Base-by-base conservation (phyloP, 1,284 basidiomycete genomes). In the Rhodotorula sp. region DNA sequence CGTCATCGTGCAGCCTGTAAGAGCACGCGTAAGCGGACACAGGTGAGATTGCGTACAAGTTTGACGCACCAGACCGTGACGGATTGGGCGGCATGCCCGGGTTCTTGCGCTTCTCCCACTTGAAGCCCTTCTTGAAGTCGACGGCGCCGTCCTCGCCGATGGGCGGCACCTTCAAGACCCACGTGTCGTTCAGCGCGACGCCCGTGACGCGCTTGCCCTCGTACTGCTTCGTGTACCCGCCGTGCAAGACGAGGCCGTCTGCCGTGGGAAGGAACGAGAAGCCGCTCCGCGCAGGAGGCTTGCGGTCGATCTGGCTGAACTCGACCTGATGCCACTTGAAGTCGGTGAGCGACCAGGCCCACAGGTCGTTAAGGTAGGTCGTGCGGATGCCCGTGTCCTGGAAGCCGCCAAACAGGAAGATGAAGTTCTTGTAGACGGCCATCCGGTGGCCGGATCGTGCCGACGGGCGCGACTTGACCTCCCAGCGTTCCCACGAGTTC, bases 181-280 rank as follows among this genome's bases (percentile, higher is more conserved):
- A 97, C 0, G 91, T 91, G 78, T 97, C 94, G 49, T 95, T 92
- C 7, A 96, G 85, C 81, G 92, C 93, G 16, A 94, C 85, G 3
- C 94, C 94, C 52, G 93, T 85, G 0, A 91, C 89, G 5, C 91
- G 86, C 79, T 93, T 92, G 0, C 92, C 92, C 79, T 85, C 83
- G 77, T 96, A 97, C 80, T 92, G 91, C 80, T 97, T 97, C 79
- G 91, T 92, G 80, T 97, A 97, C 0, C 94, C 94, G 16, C 90
- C 62, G 44, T 63, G 62, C n/a, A 97, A 80, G 5, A 96, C 80
- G 10, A 95, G 87, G 0, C 94, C 93, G 14, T 97, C 93, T 0
- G 88, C 79, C 2, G 87, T 88, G 0, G 93, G 84, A 2, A 97
- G 83, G 79, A 97, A 91, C 0, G 92, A 95, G 80, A 95, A 96